Base-by-base conservation (phyloP, 2,329 filamentous ascomycete species). In the Diaporthe caulivora region DNA sequence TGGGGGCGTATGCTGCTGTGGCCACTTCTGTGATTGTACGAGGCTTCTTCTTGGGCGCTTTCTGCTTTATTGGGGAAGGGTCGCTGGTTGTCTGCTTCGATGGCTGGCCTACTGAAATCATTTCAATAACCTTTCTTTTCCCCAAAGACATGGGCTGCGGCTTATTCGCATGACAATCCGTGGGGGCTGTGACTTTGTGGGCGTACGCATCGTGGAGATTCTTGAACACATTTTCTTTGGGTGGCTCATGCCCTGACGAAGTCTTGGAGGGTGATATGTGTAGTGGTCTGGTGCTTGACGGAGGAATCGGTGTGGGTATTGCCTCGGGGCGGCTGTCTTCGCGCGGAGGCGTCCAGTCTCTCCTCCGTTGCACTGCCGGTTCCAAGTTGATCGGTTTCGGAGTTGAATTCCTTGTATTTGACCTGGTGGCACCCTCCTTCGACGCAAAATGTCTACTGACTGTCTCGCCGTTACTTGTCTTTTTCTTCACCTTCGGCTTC, bases 1-100 rank as follows among this genome's bases (percentile, higher is more conserved):
- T 69, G 3, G 84, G 80, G 17, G 80, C 80, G 79, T 95, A 97
- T 6, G 91, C 90, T 17, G 93, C 92, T 1, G 92, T 96, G 15
- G 94, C 93, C 65, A 94, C 84, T 53, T 91, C 93, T 0, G 95
- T 97, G 72, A 97, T 92, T 0, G 94, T 97, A 53, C 90, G 91
- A 0, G 91, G 83, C 80, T 93, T 95, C 82, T 93, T 95, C 81
- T 90, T 91, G 4, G 87, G 83, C 7, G 86, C 84, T 76, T 90
- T 92, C 29, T 82, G 80, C 78, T 89, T 90, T 1, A 78, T 76
- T 0, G 83, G 83, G 1, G 82, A 82, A 24, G 8, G 26, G 15
- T 26, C 71, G 37, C 8, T 0, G 15, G 24, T 17, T 80, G 55
- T 79, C 75, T 17, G 72, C 9, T 77, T 74, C 57, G 78, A n/a